These are phyloP conservation scores for Punica granatum DNA, from an alignment of 345 rosid species.

Conservation along the genomic window DNA sequence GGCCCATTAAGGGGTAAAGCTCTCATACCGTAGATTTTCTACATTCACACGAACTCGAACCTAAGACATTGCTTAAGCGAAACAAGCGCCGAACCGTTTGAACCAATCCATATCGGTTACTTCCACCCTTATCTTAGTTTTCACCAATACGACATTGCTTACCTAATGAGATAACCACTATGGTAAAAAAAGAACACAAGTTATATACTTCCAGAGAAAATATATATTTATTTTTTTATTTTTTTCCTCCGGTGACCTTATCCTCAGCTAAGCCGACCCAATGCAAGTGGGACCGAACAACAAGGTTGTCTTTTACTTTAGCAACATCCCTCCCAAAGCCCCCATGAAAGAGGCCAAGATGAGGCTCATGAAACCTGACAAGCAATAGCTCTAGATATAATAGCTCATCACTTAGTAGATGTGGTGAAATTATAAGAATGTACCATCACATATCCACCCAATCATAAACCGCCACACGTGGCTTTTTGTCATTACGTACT, in stretches of 20 bases:
- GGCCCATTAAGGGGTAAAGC: too few relatives aligned
- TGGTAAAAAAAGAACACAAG: too few relatives aligned
- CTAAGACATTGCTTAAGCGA: too few relatives aligned
- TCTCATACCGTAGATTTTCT: too few relatives aligned
- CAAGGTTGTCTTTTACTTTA: constrained; percentile 20
- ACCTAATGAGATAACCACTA: neutral
- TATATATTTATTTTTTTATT: neutral
- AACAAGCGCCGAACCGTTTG: too few relatives aligned
- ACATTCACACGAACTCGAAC: too few relatives aligned
- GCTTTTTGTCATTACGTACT: neutral
- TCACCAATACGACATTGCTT: neutral
- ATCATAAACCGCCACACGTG: neutral
- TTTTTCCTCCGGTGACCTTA: constrained; percentile 3
- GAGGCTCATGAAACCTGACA: constrained; percentile 17
- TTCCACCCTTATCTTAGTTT: too few relatives aligned
- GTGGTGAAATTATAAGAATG: neutral
- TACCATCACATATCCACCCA: neutral
- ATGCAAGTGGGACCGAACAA: constrained; percentile 14
- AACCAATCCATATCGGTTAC: too few relatives aligned
- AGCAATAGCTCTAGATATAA: constrained; percentile 13
- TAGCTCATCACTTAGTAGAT: neutral
- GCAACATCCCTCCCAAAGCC: constrained; percentile 8
- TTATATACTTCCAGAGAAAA: too few relatives aligned
- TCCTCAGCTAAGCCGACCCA: constrained; percentile 34
- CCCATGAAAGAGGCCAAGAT: neutral